Evolutionary conservation across 768 basidiomycete species (phyloP).

Genomic region (Chalciporus sphaerocephalus): DNA sequence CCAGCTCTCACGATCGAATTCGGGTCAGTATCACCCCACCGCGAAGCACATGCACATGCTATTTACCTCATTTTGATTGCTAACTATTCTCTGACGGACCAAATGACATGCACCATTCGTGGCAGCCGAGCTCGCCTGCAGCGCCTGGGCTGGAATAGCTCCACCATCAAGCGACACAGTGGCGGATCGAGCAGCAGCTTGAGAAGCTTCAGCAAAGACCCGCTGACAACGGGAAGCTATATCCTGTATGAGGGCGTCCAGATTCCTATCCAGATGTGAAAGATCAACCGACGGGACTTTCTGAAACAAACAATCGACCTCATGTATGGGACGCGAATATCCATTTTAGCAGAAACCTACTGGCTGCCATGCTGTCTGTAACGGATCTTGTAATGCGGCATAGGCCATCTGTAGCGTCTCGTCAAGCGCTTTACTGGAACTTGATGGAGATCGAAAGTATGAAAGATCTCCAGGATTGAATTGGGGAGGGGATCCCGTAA

Average conservation of each 20-base stretch:
- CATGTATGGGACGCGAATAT: conserved; percentile 21
- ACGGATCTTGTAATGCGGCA: conserved; percentile 43
- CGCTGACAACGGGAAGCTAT: conserved; percentile 56
- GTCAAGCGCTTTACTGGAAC: conserved; percentile 24
- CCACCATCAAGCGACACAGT: conserved; percentile 33
- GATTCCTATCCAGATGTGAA: conserved; percentile 60
- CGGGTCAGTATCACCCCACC: conserved; percentile 24
- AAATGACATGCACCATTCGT: conserved; percentile 32
- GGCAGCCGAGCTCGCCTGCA: conserved; percentile 30
- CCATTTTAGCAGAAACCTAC: conserved; percentile 40
- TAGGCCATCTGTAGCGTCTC: conserved; percentile 47
- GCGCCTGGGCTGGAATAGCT: conserved; percentile 28
- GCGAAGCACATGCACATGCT: conserved; percentile 21
- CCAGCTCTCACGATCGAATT: conserved; percentile 35
- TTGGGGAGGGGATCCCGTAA: conserved; percentile 50
- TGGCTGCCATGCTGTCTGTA: conserved; percentile 46
- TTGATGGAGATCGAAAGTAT: conserved; percentile 19
- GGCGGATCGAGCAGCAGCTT: conserved; percentile 61
- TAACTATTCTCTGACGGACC: conserved; percentile 53
- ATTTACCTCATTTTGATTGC: conserved; percentile 48
- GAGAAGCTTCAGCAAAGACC: conserved; percentile 59
- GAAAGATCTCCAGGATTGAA: conserved; percentile 32
- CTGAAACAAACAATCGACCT: conserved; percentile 37
- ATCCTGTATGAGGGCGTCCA: conserved; percentile 61
- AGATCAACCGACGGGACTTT: conserved; percentile 46